These are phyloP conservation scores for Verticillium longisporum DNA, from an alignment of 2,329 filamentous ascomycete genomes.

Conservation along the genomic window DNA sequence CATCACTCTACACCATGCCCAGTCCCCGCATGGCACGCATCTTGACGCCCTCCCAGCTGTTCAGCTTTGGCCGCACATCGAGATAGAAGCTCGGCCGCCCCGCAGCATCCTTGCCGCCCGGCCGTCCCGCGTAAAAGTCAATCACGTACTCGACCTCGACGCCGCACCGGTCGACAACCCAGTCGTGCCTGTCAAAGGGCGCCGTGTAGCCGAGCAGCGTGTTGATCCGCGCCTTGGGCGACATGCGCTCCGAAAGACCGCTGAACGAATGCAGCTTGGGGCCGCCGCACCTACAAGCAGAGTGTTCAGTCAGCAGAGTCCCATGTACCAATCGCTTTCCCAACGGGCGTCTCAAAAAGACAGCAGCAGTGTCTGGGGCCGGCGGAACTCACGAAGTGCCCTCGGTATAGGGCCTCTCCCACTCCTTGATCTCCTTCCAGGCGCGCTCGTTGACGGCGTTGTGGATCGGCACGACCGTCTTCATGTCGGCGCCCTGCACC, in stretches of 20 bases:
- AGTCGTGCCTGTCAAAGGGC: conserved; percentile 95
- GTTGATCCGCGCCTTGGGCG: conserved; percentile 77
- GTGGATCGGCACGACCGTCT: conserved; percentile 90
- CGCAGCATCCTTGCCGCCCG: conserved; percentile 22
- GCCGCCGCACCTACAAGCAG: conserved; percentile 49
- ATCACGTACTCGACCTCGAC: conserved; percentile 88
- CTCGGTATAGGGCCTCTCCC: conserved; percentile 67
- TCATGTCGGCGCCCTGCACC: conserved; percentile 64
- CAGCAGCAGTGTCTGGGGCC: neutral
- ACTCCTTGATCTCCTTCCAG: conserved; percentile 84
- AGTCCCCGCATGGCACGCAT: conserved; percentile 51
- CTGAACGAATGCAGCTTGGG: conserved; percentile 80
- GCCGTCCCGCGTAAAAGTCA: conserved; percentile 84
- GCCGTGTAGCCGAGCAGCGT: conserved; percentile 79
- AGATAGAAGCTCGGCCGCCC: conserved; percentile 55
- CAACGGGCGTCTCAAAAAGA: neutral
- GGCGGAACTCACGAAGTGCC: conserved; percentile 43
- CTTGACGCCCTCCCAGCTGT: conserved; percentile 60
- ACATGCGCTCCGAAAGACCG: conserved; percentile 63
- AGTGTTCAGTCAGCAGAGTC: neutral
- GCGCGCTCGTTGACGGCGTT: conserved; percentile 97
- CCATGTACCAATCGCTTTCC: too few species aligned
- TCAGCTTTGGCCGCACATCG: conserved; percentile 62
- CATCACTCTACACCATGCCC: conserved; percentile 35
- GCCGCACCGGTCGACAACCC: conserved; percentile 90